These are phyloP conservation scores for Isoetes taiwanensis DNA, from an alignment of 75 land plant species.

Conservation along the genomic window DNA sequence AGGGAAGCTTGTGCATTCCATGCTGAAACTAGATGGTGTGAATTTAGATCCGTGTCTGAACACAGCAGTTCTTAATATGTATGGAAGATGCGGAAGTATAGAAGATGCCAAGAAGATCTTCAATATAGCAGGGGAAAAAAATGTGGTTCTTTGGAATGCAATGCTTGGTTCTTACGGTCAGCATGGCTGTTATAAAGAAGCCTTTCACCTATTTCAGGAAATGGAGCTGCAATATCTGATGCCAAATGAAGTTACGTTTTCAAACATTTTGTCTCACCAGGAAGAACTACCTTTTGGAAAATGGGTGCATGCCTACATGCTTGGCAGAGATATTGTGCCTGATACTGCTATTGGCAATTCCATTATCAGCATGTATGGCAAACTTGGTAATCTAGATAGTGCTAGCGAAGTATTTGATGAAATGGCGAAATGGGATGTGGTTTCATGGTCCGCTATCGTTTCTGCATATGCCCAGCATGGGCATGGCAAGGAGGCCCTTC, in stretches of 20 bases:
- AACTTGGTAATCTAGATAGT: neutral
- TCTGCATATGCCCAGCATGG: slow-evolving; percentile 10
- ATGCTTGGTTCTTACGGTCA: neutral
- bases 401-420: neutral
- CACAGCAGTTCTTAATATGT: slow-evolving; percentile 11
- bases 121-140: neutral
- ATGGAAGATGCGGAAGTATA: slow-evolving; percentile 13
- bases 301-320: slow-evolving; percentile 16
- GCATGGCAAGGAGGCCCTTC: slow-evolving; percentile 6
- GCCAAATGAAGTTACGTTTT: too few relatives aligned
- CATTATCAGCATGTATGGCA: slow-evolving; percentile 9
- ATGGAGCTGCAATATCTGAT: too few relatives aligned
- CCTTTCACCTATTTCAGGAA: neutral
- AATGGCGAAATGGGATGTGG: slow-evolving; percentile 4
- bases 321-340: neutral
- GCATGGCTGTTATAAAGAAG: slow-evolving; percentile 5
- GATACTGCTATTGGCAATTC: neutral
- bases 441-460: slow-evolving; percentile 12
- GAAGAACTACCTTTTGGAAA: too few relatives aligned
- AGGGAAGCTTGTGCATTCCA: slow-evolving; percentile 7
- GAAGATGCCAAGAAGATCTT: slow-evolving; percentile 6
- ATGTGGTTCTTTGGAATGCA: slow-evolving; percentile 4
- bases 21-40: neutral
- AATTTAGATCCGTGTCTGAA: slow-evolving; percentile 7
- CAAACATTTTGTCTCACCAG: too few relatives aligned